Percentiles rank a stretch among this genome's conserved stretches.
Evolutionary conservation across 139 green algal genomes (phyloP).

Genomic region (Chlamydomonas eustigma): DNA sequence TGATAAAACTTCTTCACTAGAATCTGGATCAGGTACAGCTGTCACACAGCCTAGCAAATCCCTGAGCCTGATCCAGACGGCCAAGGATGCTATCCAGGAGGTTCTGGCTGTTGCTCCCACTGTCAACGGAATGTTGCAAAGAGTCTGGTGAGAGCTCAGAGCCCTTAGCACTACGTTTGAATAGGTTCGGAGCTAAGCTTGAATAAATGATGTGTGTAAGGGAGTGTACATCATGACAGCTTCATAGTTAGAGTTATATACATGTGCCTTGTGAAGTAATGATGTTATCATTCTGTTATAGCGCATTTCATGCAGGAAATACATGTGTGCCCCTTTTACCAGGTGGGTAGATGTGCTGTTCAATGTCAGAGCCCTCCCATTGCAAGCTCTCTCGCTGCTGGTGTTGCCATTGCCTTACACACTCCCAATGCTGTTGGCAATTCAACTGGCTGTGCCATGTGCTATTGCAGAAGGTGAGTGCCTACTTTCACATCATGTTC

Average conservation of each 20-base stretch:
- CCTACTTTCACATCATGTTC: background rate
- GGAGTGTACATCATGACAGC: no score
- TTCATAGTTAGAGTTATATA: no score
- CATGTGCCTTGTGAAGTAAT: no score
- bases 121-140: background rate
- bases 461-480: constrained; percentile 23
- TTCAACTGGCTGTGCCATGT: constrained; percentile 36
- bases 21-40: no score
- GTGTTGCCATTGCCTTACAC: constrained; percentile 45
- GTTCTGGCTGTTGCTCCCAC: background rate
- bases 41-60: no score
- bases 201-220: no score
- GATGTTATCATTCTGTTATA: no score
- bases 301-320: no score
- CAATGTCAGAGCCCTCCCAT: constrained; percentile 38
- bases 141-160: constrained; percentile 2
- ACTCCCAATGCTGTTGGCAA: constrained; percentile 34
- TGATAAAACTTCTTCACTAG: no score
- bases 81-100: background rate
- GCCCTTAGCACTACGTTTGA: no score
- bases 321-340: no score
- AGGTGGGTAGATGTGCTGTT: constrained; percentile 39
- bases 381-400: constrained; percentile 44
- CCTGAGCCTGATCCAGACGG: background rate
- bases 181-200: no score